These are phyloP conservation scores for Mycocentrospora acerina DNA, from an alignment of 2,329 filamentous ascomycete species.

Conservation along the genomic window DNA sequence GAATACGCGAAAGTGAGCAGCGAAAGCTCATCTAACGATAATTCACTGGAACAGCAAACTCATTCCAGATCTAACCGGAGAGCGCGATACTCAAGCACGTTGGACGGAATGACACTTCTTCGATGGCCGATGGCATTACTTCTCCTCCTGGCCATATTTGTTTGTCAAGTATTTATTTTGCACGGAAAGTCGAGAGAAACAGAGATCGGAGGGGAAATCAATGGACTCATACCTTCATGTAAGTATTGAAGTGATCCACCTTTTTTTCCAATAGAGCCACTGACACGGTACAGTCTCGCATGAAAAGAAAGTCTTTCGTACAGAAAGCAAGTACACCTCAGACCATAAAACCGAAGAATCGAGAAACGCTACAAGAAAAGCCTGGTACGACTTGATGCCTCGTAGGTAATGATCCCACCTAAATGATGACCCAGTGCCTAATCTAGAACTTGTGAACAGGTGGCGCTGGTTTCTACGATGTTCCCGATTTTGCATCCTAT, in stretches of 20 bases:
- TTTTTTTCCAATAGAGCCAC: no score
- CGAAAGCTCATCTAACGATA: conserved; percentile 4
- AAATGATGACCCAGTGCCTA: no score
- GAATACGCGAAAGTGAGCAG: conserved; percentile 15
- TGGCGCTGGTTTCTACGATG: conserved; percentile 19
- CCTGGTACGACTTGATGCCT: conserved; percentile 13
- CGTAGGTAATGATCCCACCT: conserved; percentile 2
- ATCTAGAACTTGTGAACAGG: conserved; percentile 3
- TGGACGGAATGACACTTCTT: conserved; percentile 3
- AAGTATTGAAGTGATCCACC: neutral
- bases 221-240: conserved; percentile 17
- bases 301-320: conserved; percentile 13
- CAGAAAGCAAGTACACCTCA: conserved; percentile 14
- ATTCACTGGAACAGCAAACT: neutral
- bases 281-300: conserved; percentile 10
- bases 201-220: conserved; percentile 13
- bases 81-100: conserved; percentile 1
- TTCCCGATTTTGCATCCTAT: conserved; percentile 7
- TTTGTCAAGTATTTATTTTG: conserved; percentile 16
- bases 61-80: neutral
- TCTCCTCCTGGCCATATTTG: conserved; percentile 10
- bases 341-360: conserved; percentile 17
- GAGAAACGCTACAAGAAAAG: conserved; percentile 10
- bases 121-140: conserved; percentile 13
- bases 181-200: conserved; percentile 6